These are phyloP conservation scores for Diaporthe eres DNA, from an alignment of 2,329 filamentous ascomycete species.

Conservation along the genomic window DNA sequence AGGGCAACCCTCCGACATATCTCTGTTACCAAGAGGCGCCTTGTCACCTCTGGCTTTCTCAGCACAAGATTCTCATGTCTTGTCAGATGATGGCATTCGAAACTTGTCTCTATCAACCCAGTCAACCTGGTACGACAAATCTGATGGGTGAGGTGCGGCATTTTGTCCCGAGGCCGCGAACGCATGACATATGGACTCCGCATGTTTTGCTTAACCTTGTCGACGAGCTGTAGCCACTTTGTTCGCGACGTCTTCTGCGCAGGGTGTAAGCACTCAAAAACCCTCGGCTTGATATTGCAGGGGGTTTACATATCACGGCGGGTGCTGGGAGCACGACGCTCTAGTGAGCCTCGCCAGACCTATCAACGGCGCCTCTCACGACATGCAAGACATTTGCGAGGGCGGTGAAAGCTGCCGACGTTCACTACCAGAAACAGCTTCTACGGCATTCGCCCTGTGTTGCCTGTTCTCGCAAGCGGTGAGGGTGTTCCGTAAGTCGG, in stretches of 20 bases:
- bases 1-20: not conserved
- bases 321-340: slow-evolving; percentile 6
- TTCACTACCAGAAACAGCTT: not conserved
- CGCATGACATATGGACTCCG: not conserved
- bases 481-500: slow-evolving; percentile 20
- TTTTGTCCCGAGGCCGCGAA: not conserved
- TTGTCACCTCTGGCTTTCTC: not conserved
- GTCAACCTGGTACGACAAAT: not conserved
- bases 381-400: slow-evolving; percentile 1
- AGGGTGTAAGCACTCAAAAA: slow-evolving; percentile 27
- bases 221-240: not conserved
- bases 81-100: slow-evolving; percentile 28
- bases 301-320: not conserved
- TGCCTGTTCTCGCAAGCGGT: slow-evolving; percentile 2
- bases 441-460: slow-evolving; percentile 1
- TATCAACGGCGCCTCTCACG: slow-evolving; percentile 22
- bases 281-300: slow-evolving; percentile 22
- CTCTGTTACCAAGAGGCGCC: not conserved
- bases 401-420: slow-evolving; percentile 19
- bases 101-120: not conserved
- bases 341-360: slow-evolving; percentile 21
- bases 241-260: not conserved
- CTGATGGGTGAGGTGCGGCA: slow-evolving; percentile 1
- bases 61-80: slow-evolving; percentile 12
- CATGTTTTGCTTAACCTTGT: not conserved